A percentile compares a stretch with the other conserved stretches of the same genome.
Conservation (phyloP, 75 land plant species). For the Selaginella tamariscina region DNA sequence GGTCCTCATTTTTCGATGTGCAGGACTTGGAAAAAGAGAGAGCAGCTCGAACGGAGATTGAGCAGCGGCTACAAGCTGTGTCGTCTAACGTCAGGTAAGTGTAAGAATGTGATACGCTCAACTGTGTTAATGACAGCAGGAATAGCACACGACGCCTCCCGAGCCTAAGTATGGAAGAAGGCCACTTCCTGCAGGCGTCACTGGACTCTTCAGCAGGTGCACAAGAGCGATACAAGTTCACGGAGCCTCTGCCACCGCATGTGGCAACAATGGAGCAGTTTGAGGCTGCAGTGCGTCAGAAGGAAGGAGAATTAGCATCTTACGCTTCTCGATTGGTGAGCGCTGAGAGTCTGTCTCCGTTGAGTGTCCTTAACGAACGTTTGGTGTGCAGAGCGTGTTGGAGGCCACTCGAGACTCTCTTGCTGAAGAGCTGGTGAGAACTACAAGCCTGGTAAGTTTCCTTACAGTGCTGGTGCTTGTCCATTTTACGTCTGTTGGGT, state of each 20-base stretch:
- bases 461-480: background rate
- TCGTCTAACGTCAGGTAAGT: background rate
- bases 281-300: conserved; percentile 62
- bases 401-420: conserved; percentile 89
- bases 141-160: too few species aligned
- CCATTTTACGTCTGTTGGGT: background rate
- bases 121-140: background rate
- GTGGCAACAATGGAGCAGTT: conserved; percentile 44
- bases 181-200: conserved; percentile 74
- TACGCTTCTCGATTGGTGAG: conserved; percentile 87
- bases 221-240: conserved; percentile 43
- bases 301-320: conserved; percentile 89
- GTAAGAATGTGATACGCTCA: background rate
- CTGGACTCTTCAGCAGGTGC: too few species aligned
- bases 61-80: conserved; percentile 25
- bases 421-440: conserved; percentile 89
- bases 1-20: too few species aligned
- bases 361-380: too few species aligned
- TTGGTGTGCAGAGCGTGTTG: conserved; percentile 57
- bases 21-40: conserved; percentile 83
- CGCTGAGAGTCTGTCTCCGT: background rate
- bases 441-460: conserved; percentile 57
- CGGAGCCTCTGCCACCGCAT: conserved; percentile 2
- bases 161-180: conserved; percentile 93
- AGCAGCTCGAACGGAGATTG: conserved; percentile 47